Percentiles rank a stretch among this genome's conserved stretches.
phyloP scores from a whole-genome alignment of 129 eudicot genomes.

The Arctium minus region DNA sequence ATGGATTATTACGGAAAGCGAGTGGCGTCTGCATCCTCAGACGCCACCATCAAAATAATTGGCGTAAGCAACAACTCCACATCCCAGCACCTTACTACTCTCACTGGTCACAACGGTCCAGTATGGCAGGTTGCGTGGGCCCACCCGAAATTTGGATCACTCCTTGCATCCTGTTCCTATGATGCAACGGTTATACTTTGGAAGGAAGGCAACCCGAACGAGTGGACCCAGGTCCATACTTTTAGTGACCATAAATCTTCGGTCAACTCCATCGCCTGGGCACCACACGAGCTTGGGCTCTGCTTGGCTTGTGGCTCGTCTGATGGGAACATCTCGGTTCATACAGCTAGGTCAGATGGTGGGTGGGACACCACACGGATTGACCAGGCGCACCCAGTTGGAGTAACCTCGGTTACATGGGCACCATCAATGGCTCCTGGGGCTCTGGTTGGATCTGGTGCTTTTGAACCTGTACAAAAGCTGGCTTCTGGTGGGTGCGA shows the following conservation, averaged over 20 bases:
- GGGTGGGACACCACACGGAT: slow-evolving; percentile 60
- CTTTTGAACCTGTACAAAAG: slow-evolving; percentile 49
- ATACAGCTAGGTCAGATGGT: slow-evolving; percentile 48
- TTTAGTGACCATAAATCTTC: slow-evolving; percentile 57
- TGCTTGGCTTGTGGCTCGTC: slow-evolving; percentile 61
- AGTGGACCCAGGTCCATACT: slow-evolving; percentile 57
- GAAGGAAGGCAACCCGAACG: slow-evolving; percentile 56
- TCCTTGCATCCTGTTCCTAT: slow-evolving; percentile 61
- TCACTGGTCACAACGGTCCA: slow-evolving; percentile 59
- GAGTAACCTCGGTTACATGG: slow-evolving; percentile 69
- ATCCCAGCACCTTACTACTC: slow-evolving; percentile 60
- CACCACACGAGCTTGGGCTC: slow-evolving; percentile 65
- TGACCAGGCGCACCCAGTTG: slow-evolving; percentile 66
- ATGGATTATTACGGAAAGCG: slow-evolving; percentile 59
- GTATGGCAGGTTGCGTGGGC: slow-evolving; percentile 67
- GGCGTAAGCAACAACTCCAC: slow-evolving; percentile 49
- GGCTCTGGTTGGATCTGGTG: slow-evolving; percentile 54
- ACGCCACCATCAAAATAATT: slow-evolving; percentile 43
- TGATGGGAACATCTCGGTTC: slow-evolving; percentile 60
- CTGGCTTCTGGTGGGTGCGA: slow-evolving; percentile 75
- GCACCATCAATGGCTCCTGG: slow-evolving; percentile 57
- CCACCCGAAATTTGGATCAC: slow-evolving; percentile 56
- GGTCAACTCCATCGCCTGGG: slow-evolving; percentile 65
- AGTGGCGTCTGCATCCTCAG: slow-evolving; percentile 55
- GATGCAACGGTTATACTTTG: slow-evolving; percentile 59